phyloP scores from a whole-genome alignment of 805 yeast species.

The Cyberlindnera mississippiensis region DNA sequence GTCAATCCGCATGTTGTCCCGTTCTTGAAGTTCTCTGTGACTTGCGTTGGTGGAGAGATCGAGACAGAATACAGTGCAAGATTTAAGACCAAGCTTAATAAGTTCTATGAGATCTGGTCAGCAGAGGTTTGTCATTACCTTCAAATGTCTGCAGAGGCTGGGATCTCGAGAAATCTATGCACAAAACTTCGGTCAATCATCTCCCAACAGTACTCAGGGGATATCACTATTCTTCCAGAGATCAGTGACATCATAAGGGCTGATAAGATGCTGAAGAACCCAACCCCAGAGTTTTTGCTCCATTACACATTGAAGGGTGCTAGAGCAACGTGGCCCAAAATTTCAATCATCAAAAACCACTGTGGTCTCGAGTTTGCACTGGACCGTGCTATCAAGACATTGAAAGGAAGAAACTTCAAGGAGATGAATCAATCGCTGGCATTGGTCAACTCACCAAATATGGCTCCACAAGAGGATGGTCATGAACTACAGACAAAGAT shows the following conservation, averaged over 20 bases:
- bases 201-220: slow-evolving; percentile 88
- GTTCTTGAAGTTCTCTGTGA: slow-evolving; percentile 61
- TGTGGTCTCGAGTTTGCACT: slow-evolving; percentile 86
- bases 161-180: slow-evolving; percentile 66
- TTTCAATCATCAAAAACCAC: slow-evolving; percentile 81
- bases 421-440: slow-evolving; percentile 24
- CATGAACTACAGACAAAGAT: neutral
- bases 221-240: slow-evolving; percentile 87
- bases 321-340: slow-evolving; percentile 89
- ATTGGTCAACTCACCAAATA: slow-evolving; percentile 23
- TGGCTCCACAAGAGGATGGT: slow-evolving; percentile 1
- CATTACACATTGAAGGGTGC: slow-evolving; percentile 80
- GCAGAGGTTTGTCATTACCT: slow-evolving; percentile 77
- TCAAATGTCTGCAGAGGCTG: slow-evolving; percentile 69
- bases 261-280: slow-evolving; percentile 67
- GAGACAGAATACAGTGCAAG: slow-evolving; percentile 57
- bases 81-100: slow-evolving; percentile 47
- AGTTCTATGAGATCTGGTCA: slow-evolving; percentile 53
- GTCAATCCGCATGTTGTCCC: slow-evolving; percentile 97
- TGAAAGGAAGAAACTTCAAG: slow-evolving; percentile 59
- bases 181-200: slow-evolving; percentile 72
- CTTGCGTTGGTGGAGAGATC: slow-evolving; percentile 65
- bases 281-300: slow-evolving; percentile 69
- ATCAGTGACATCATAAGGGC: slow-evolving; percentile 53
- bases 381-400: slow-evolving; percentile 68